A percentile compares a stretch with the other conserved stretches of the same genome.
Conservation (phyloP, 768 basidiomycete species). For the Dentipellis fragilis region DNA sequence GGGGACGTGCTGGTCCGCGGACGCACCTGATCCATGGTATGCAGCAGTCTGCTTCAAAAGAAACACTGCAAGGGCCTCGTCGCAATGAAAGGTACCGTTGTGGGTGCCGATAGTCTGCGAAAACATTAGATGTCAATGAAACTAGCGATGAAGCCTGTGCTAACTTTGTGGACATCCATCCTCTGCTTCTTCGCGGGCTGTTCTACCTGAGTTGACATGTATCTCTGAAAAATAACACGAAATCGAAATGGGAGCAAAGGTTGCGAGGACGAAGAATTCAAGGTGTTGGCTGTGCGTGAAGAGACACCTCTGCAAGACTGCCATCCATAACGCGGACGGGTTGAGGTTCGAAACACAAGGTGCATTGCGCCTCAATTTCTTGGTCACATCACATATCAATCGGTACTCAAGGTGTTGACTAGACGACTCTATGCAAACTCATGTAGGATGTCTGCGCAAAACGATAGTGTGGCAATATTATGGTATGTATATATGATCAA, state of each 20-base stretch:
- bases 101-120: conserved; percentile 82
- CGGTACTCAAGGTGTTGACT: too few relatives aligned
- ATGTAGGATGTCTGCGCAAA: too few relatives aligned
- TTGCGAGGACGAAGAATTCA: background rate
- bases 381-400: background rate
- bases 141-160: background rate
- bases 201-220: conserved; percentile 16
- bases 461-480: too few relatives aligned
- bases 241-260: background rate
- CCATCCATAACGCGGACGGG: background rate
- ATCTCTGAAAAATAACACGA: background rate
- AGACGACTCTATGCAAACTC: too few relatives aligned
- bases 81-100: conserved; percentile 93
- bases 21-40: conserved; percentile 67
- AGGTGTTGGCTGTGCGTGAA: background rate
- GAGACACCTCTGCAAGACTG: background rate
- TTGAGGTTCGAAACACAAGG: background rate
- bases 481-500: too few relatives aligned
- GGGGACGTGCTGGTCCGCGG: background rate
- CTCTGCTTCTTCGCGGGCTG: conserved; percentile 32
- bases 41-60: conserved; percentile 68
- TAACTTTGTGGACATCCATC: conserved; percentile 31
- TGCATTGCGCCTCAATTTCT: background rate
- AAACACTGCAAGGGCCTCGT: conserved; percentile 92
- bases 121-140: background rate